Conservation (phyloP, 768 basidiomycete genomes). For the Pulveroboletus sp. region DNA sequence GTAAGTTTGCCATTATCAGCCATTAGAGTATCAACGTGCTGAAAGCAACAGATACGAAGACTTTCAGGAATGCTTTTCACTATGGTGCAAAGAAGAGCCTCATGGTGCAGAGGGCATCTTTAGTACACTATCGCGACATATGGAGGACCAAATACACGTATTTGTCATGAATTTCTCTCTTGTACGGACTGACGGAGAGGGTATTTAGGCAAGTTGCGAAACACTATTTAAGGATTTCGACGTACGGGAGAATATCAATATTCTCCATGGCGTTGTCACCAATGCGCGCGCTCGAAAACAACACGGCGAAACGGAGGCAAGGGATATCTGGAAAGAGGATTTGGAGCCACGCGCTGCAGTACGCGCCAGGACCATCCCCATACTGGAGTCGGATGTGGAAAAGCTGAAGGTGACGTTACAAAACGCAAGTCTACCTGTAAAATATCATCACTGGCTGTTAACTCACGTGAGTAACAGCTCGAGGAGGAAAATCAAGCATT, state of each 20-base stretch:
- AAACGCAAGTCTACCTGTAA: slow-evolving; percentile 26
- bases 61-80: slow-evolving; percentile 59
- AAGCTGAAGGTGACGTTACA: slow-evolving; percentile 34
- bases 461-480: slow-evolving; percentile 36
- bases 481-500: slow-evolving; percentile 51
- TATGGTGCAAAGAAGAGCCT: slow-evolving; percentile 62
- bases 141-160: slow-evolving; percentile 57
- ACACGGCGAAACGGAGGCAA: slow-evolving; percentile 36
- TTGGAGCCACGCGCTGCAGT: slow-evolving; percentile 60
- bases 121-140: slow-evolving; percentile 65
- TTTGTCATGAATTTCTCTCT: not conserved
- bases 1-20: slow-evolving; percentile 28
- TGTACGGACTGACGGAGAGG: not conserved
- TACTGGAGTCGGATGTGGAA: slow-evolving; percentile 43
- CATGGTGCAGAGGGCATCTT: slow-evolving; percentile 57
- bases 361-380: slow-evolving; percentile 57
- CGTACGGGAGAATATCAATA: slow-evolving; percentile 66
- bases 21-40: not conserved
- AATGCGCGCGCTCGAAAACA: slow-evolving; percentile 57
- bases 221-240: slow-evolving; percentile 64
- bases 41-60: slow-evolving; percentile 39
- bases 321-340: slow-evolving; percentile 62
- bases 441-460: not conserved
- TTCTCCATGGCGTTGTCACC: slow-evolving; percentile 61
- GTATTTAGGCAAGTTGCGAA: slow-evolving; percentile 58